A percentile compares a stretch with the other conserved stretches of the same genome.
Conservation (phyloP, 371 early-diverging fungal species). For the Haplosporangium sp. region DNA sequence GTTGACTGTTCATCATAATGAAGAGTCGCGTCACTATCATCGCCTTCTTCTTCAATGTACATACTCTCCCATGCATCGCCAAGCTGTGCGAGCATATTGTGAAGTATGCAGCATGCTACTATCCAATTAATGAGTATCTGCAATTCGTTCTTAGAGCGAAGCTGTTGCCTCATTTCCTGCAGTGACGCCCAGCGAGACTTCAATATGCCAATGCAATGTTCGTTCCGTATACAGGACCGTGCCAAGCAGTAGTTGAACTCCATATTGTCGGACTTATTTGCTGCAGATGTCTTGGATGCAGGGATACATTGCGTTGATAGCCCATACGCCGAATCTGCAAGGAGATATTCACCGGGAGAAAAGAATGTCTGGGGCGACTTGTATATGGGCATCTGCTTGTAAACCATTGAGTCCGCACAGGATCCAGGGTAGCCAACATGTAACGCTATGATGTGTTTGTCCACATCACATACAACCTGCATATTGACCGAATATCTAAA, state of each 20-base stretch:
- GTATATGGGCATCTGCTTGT: constrained; percentile 6
- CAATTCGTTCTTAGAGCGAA: background rate
- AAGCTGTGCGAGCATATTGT: constrained; percentile 10
- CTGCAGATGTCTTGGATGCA: constrained; percentile 12
- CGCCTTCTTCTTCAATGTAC: background rate
- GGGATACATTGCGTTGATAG: constrained; percentile 9
- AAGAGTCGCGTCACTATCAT: too few relatives aligned
- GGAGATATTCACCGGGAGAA: constrained; percentile 18
- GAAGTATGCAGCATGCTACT: constrained; percentile 17
- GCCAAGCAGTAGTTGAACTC: constrained; percentile 19
- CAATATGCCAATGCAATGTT: constrained; percentile 29
- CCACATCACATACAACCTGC: constrained; percentile 15
- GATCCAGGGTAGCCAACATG: constrained; percentile 13
- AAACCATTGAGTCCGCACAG: background rate
- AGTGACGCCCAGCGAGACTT: constrained; percentile 17
- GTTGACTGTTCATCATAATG: too few relatives aligned
- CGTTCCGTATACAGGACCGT: constrained; percentile 14
- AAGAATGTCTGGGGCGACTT: background rate
- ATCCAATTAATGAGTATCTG: constrained; percentile 7
- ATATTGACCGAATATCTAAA: constrained; percentile 12
- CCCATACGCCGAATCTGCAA: constrained; percentile 16
- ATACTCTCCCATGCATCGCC: constrained; percentile 2
- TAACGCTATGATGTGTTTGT: constrained; percentile 8
- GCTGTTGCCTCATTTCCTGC: constrained; percentile 10
- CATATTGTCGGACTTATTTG: constrained; percentile 3